phyloP scores from a whole-genome alignment of 2,329 filamentous ascomycete species.

The Pseudogymnoascus sp. region DNA sequence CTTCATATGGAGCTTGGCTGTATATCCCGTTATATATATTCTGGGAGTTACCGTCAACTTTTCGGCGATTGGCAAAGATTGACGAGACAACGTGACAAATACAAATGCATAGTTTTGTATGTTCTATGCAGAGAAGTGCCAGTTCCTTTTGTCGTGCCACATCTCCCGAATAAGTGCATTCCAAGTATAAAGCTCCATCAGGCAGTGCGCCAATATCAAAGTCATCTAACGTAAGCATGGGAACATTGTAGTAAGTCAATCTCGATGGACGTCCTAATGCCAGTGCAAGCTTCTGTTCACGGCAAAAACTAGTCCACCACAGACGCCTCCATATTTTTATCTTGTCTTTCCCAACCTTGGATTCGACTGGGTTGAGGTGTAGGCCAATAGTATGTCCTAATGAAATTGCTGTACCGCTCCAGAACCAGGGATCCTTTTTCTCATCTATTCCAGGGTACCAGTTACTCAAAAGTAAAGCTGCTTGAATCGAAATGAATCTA shows the following conservation, averaged over 20 bases:
- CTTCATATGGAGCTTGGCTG: neutral
- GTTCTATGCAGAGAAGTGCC: constrained; percentile 79
- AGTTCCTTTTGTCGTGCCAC: constrained; percentile 64
- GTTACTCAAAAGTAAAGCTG: constrained; percentile 81
- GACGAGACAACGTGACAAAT: constrained; percentile 67
- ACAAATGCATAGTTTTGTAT: constrained; percentile 76
- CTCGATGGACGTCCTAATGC: constrained; percentile 80
- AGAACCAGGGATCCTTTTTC: constrained; percentile 93
- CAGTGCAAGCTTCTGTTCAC: constrained; percentile 82
- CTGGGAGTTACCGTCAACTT: neutral
- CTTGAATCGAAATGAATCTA: constrained; percentile 75
- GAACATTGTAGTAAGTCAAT: constrained; percentile 90
- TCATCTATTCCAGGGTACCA: constrained; percentile 94
- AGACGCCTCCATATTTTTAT: constrained; percentile 83
- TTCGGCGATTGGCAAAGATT: neutral
- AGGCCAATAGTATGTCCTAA: constrained; percentile 84
- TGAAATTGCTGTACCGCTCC: constrained; percentile 90
- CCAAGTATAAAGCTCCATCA: constrained; percentile 57
- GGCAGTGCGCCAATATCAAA: constrained; percentile 69
- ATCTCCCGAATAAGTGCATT: constrained; percentile 63
- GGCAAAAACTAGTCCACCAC: constrained; percentile 95
- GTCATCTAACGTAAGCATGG: constrained; percentile 73
- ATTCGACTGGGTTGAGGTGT: constrained; percentile 68
- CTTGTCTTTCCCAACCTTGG: constrained; percentile 60
- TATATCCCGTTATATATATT: neutral